These are phyloP conservation scores for Leccinum longicurvipes DNA, from an alignment of 768 basidiomycete species.

Conservation along the genomic window DNA sequence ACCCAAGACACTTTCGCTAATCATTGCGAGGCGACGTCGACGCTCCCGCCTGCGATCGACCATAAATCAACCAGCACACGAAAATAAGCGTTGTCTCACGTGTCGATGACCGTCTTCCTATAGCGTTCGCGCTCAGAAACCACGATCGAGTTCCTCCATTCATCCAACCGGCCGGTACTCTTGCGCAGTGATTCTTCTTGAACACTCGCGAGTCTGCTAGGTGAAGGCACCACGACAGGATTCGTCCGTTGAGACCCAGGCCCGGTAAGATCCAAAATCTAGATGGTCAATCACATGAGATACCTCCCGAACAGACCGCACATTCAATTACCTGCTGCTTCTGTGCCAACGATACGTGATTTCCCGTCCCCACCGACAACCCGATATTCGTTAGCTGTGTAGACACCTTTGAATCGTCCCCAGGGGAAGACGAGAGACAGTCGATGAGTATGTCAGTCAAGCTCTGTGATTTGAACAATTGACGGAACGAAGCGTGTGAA, in stretches of 20 bases:
- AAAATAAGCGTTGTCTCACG: conserved; percentile 38
- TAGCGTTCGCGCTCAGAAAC: conserved; percentile 68
- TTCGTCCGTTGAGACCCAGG: conserved; percentile 9
- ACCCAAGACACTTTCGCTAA: conserved; percentile 59
- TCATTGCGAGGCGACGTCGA: conserved; percentile 59
- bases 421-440: conserved; percentile 49
- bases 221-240: background rate
- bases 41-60: conserved; percentile 60
- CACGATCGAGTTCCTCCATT: conserved; percentile 72
- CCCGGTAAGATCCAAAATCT: conserved; percentile 62
- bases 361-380: conserved; percentile 62
- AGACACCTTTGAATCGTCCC: conserved; percentile 33
- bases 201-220: conserved; percentile 17
- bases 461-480: conserved; percentile 69
- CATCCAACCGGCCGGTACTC: conserved; percentile 57
- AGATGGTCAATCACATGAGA: background rate
- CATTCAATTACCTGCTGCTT: conserved; percentile 61
- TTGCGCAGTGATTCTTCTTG: conserved; percentile 50
- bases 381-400: conserved; percentile 74
- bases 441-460: conserved; percentile 66
- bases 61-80: background rate
- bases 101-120: conserved; percentile 68
- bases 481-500: conserved; percentile 61
- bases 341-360: conserved; percentile 56
- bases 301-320: background rate